Base-by-base conservation (phyloP, 2,329 filamentous ascomycete genomes). In the Clarireedia homoeocarpa region DNA sequence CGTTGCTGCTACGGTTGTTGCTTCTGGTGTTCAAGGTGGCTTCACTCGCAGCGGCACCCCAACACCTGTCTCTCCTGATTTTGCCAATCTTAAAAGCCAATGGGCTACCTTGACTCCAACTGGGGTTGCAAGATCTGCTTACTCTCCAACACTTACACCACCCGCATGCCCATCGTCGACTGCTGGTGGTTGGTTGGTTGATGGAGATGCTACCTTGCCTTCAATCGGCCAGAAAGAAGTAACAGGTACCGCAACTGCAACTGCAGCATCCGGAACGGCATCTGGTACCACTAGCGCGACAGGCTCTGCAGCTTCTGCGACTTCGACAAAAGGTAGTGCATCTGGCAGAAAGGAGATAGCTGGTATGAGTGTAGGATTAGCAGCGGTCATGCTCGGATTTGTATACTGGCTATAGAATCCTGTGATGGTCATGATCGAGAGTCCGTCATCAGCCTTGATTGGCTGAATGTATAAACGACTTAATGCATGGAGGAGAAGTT, bases 101-200 rank as follows among this genome's bases (percentile, higher is more conserved):
- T 95, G 90, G 90, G 83, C 83, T 6, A 86, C 81, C 4, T 73
- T 89, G 53, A 80, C 74, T 6, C 89, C 90, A 0, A 82, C 82
- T 0, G 87, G 89, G 36, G 79, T 92, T 44, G 77, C 78, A 44
- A 79, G 78, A 51, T 78, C 81, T 2, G 79, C 80, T 27, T 95
- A 95, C 72, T 78, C 79, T 23, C 76, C 84, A 5, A 77, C 73
- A 2, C 75, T 84, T 14, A 82, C 81, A 1, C 80, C 86, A 1
- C 82, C 86, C 3, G 73, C 78, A 2, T 95, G 90, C 71, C 90
- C 90, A 6, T 73, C 77, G 1, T 85, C 82, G 27, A 92, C 88
- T 0, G 66, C 77, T 1, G 81, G 78, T 26, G 81, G 82, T 34
- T 96, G 90, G 90, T 75, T 83, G 20, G 82, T 95, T 3, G 74